A percentile compares a stretch with the other conserved stretches of the same genome.
Conservation (phyloP, 106 monocot species). For the Ottelia alismoides region DNA sequence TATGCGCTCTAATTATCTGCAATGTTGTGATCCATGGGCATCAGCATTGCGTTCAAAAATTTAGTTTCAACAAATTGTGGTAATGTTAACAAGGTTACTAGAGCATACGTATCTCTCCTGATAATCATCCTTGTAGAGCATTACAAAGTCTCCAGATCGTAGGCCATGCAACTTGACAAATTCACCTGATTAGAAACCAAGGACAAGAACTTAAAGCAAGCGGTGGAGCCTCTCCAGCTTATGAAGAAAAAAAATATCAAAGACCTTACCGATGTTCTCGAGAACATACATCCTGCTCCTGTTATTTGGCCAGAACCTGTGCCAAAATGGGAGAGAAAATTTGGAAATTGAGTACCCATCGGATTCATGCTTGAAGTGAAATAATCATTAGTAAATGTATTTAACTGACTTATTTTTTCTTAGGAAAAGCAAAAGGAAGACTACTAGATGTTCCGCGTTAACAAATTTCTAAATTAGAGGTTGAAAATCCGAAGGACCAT, state of each 20-base stretch:
- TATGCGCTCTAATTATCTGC: neutral
- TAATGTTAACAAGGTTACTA: neutral
- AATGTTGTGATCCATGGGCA: neutral
- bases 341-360: too few relatives aligned
- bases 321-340: too few relatives aligned
- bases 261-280: conserved; percentile 50
- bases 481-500: too few relatives aligned
- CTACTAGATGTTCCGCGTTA: too few relatives aligned
- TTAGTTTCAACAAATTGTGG: neutral
- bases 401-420: too few relatives aligned
- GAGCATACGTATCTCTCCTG: conserved; percentile 39
- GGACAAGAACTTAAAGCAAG: neutral
- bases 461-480: too few relatives aligned
- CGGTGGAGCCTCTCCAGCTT: neutral
- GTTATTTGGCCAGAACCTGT: conserved; percentile 90
- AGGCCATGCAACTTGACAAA: conserved; percentile 51
- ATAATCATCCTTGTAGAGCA: conserved; percentile 64
- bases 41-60: neutral
- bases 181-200: conserved; percentile 20
- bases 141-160: conserved; percentile 46
- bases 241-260: neutral
- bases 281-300: conserved; percentile 84
- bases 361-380: too few relatives aligned
- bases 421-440: too few relatives aligned
- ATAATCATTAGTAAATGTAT: too few relatives aligned